phyloP scores from a whole-genome alignment of 257 asterid species.

The Euphrasia confusa region DNA sequence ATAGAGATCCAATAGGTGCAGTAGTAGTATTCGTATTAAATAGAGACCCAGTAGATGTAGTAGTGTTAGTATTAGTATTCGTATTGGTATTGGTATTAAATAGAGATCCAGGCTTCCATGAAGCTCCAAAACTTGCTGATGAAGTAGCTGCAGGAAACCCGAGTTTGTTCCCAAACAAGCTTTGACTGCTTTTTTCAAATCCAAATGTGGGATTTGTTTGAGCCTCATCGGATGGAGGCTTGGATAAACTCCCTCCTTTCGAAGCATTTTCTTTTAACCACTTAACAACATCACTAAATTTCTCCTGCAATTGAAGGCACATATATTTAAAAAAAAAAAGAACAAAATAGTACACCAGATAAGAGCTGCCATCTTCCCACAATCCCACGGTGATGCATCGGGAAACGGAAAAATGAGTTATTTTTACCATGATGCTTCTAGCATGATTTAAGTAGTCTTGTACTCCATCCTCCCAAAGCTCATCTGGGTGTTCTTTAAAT shows the following conservation, averaged over 20 bases:
- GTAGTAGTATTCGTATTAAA: no score
- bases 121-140: slow-evolving; percentile 36
- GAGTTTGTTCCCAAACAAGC: slow-evolving; percentile 31
- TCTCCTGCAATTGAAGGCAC: slow-evolving; percentile 56
- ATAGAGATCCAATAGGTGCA: no score
- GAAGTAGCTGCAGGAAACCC: slow-evolving; percentile 33
- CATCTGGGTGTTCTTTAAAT: slow-evolving; percentile 84
- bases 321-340: not conserved
- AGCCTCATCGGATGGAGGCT: slow-evolving; percentile 31
- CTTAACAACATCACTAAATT: slow-evolving; percentile 76
- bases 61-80: not conserved
- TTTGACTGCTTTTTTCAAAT: slow-evolving; percentile 26
- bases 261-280: slow-evolving; percentile 72
- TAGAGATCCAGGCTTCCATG: slow-evolving; percentile 41
- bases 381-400: not conserved
- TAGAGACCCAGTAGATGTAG: no score
- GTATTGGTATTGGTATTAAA: slow-evolving; percentile 27
- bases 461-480: slow-evolving; percentile 96
- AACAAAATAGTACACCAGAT: not conserved
- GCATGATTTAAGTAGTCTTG: slow-evolving; percentile 87
- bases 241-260: slow-evolving; percentile 33
- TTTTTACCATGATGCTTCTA: slow-evolving; percentile 60
- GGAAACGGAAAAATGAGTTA: not conserved
- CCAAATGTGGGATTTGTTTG: slow-evolving; percentile 31
- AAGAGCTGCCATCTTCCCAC: not conserved